Evolutionary conservation across 75 land plant species (phyloP).

Genomic region (Sequoia sempervirens): DNA sequence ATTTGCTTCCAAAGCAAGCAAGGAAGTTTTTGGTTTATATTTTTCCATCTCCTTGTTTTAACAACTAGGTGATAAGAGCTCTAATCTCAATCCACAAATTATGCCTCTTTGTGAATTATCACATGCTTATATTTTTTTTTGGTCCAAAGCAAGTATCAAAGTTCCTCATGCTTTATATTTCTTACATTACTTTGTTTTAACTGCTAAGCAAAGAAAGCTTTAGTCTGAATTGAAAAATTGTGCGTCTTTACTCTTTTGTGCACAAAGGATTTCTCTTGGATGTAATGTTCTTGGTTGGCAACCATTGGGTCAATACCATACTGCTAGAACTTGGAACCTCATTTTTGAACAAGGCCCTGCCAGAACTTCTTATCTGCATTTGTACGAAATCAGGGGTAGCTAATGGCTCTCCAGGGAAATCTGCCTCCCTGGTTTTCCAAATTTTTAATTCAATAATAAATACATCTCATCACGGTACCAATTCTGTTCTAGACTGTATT

Average conservation of each 20-base stretch:
- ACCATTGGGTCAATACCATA: background rate
- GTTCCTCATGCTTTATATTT: background rate
- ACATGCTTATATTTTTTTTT: too few species aligned
- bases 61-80: background rate
- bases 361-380: background rate
- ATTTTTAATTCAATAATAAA: too few species aligned
- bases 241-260: too few species aligned
- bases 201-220: background rate
- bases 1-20: too few species aligned
- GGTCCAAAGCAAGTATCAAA: background rate
- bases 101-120: background rate
- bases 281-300: background rate
- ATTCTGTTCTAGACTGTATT: background rate
- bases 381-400: background rate
- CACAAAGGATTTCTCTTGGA: background rate
- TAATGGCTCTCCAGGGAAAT: too few species aligned
- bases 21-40: too few species aligned
- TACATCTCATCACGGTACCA: background rate
- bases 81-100: background rate
- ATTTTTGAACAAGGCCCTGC: background rate
- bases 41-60: background rate
- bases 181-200: background rate
- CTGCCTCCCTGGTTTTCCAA: too few species aligned
- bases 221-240: background rate
- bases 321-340: background rate